Percentiles rank a stretch among this genome's conserved stretches.
These are phyloP conservation scores for Fusarium staphyleae DNA, from an alignment of 2,329 filamentous ascomycete species.

Conservation along the genomic window DNA sequence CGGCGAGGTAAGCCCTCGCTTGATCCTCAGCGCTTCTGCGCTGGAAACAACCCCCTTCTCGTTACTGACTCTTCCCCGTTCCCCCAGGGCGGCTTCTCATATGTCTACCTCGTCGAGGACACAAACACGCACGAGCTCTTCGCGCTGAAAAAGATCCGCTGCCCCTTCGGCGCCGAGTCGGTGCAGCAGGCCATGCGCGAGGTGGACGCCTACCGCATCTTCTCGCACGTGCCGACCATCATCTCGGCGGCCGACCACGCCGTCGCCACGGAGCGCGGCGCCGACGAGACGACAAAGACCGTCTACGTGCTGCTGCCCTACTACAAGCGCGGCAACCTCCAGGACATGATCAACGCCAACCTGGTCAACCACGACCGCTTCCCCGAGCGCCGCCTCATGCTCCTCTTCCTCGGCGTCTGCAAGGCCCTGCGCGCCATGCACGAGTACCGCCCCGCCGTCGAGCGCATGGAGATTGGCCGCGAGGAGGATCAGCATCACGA, in stretches of 20 bases:
- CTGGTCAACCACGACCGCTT: constrained; percentile 93
- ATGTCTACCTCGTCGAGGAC: constrained; percentile 98
- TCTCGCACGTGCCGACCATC: constrained; percentile 82
- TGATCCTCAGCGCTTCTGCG: too few species aligned
- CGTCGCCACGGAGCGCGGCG: constrained; percentile 75
- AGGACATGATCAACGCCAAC: constrained; percentile 99
- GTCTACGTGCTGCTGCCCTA: constrained; percentile 97
- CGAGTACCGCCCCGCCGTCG: constrained; percentile 68
- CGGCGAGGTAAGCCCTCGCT: constrained; percentile 73
- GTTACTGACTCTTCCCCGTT: constrained; percentile 12
- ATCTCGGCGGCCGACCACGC: constrained; percentile 85
- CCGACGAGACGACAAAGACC: constrained; percentile 76
- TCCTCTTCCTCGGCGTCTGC: constrained; percentile 90
- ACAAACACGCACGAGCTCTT: constrained; percentile 83
- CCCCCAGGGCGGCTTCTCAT: constrained; percentile 88
- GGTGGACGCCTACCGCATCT: constrained; percentile 94
- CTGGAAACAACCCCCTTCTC: too few species aligned
- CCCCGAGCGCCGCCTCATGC: constrained; percentile 86
- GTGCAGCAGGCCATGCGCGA: constrained; percentile 95
- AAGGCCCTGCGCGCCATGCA: constrained; percentile 90
- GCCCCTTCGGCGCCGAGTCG: constrained; percentile 95
- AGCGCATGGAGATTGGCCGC: constrained; percentile 62
- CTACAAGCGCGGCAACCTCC: constrained; percentile 92
- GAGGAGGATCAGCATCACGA: constrained; percentile 50
- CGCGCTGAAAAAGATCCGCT: constrained; percentile 98